phyloP scores from a whole-genome alignment of 495 filamentous ascomycete genomes.

The Polyplosphaeria fusca region DNA sequence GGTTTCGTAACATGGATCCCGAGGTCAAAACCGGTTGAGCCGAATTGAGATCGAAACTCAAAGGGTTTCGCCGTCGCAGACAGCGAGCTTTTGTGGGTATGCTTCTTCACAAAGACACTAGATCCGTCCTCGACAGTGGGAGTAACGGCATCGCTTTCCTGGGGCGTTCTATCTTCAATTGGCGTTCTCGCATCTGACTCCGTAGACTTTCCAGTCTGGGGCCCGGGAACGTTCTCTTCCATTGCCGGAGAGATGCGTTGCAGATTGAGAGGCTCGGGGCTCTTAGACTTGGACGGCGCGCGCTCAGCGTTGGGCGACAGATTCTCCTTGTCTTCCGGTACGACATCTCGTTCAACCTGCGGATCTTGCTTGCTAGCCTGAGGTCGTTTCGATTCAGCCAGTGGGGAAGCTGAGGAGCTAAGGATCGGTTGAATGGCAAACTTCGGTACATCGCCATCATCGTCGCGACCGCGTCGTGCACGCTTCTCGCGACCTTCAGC shows the following conservation, averaged over 20 bases:
- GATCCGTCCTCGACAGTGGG: constrained; percentile 19
- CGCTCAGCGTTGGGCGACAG: constrained; percentile 24
- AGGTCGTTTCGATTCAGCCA: constrained; percentile 18
- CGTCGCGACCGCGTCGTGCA: constrained; percentile 55
- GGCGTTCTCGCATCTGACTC: constrained; percentile 22
- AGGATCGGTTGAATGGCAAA: constrained; percentile 51
- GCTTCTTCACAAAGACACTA: constrained; percentile 42
- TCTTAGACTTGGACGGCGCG: constrained; percentile 26
- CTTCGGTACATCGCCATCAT: constrained; percentile 64
- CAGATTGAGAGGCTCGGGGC: constrained; percentile 21
- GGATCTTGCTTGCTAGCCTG: constrained; percentile 28
- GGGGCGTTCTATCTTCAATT: constrained; percentile 18
- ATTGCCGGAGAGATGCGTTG: neutral
- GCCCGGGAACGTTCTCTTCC: constrained; percentile 6
- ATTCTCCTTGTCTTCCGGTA: constrained; percentile 33
- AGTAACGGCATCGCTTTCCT: constrained; percentile 26
- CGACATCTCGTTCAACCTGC: constrained; percentile 14
- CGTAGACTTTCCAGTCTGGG: constrained; percentile 15
- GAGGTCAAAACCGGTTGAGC: constrained; percentile 46
- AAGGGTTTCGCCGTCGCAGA: constrained; percentile 69
- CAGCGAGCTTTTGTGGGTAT: constrained; percentile 52
- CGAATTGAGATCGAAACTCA: constrained; percentile 54
- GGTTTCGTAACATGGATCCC: constrained; percentile 47
- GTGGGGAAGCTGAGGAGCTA: constrained; percentile 22
- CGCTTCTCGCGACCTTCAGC: constrained; percentile 67